phyloP scores from a whole-genome alignment of 2,329 filamentous ascomycete species.

The Fusarium dimerum region DNA sequence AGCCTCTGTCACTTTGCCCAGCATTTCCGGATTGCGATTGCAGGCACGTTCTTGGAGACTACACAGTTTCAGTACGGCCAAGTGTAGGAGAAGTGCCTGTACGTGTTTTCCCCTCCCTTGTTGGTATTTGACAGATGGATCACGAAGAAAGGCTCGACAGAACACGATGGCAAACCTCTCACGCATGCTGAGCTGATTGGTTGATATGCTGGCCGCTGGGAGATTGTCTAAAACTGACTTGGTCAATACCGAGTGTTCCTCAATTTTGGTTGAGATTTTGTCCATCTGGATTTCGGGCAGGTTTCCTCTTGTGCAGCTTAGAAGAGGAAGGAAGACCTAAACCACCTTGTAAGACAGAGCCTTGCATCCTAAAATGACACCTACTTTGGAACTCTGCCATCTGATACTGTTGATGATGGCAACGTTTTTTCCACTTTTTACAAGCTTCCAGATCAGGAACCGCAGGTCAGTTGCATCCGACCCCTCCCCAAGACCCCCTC shows the following conservation, averaged over 20 bases:
- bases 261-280: neutral
- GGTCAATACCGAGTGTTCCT: neutral
- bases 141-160: constrained; percentile 9
- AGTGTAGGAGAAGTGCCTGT: constrained; percentile 15
- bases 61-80: constrained; percentile 7
- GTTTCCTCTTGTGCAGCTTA: constrained; percentile 8
- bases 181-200: neutral
- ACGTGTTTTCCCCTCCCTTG: constrained; percentile 5
- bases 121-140: neutral
- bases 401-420: constrained; percentile 65
- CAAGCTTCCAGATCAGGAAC: constrained; percentile 42
- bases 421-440: constrained; percentile 58
- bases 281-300: neutral
- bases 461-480: constrained; percentile 48
- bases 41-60: constrained; percentile 12
- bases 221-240: neutral
- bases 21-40: too few relatives aligned
- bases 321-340: constrained; percentile 18
- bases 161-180: constrained; percentile 16
- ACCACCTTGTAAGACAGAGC: neutral
- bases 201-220: neutral
- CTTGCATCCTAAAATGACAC: neutral
- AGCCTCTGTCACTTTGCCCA: too few relatives aligned
- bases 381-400: constrained; percentile 64
- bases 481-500: constrained; percentile 32